phyloP scores from a whole-genome alignment of 345 rosid species.

The Salix koriyanagi region DNA sequence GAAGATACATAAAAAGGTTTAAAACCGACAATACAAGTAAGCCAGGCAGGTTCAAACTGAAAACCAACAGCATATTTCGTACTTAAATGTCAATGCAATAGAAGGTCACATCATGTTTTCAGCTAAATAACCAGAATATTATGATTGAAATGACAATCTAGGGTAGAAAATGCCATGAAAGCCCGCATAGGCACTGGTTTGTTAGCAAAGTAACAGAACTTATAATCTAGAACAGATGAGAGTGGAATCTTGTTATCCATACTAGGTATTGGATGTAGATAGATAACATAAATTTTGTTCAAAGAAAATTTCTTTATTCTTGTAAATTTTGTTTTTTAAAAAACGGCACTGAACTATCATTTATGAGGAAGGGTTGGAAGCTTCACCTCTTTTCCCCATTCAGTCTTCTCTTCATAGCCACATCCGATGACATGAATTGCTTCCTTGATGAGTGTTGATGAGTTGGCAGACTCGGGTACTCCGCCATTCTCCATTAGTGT shows the following conservation, averaged over 20 bases:
- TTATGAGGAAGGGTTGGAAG: background rate
- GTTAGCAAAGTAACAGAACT: background rate
- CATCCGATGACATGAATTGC: slow-evolving; percentile 97
- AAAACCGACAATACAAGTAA: background rate
- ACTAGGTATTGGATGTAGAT: background rate
- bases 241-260: background rate
- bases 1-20: slow-evolving; percentile 6
- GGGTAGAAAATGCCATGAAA: background rate
- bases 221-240: background rate
- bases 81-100: background rate
- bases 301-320: background rate
- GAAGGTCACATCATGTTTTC: background rate
- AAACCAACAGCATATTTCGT: background rate
- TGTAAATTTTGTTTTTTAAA: background rate
- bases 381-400: slow-evolving; percentile 96
- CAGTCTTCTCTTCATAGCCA: slow-evolving; percentile 91
- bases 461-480: slow-evolving; percentile 78
- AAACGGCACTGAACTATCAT: background rate
- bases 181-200: background rate
- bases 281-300: background rate
- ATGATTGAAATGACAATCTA: background rate
- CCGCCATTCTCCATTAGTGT: slow-evolving; percentile 91
- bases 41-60: background rate
- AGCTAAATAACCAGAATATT: background rate
- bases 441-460: slow-evolving; percentile 81